A percentile compares a stretch with the other conserved stretches of the same genome.
These are phyloP conservation scores for Podospora pseudopauciseta DNA, from an alignment of 495 filamentous ascomycete genomes.

Conservation along the genomic window DNA sequence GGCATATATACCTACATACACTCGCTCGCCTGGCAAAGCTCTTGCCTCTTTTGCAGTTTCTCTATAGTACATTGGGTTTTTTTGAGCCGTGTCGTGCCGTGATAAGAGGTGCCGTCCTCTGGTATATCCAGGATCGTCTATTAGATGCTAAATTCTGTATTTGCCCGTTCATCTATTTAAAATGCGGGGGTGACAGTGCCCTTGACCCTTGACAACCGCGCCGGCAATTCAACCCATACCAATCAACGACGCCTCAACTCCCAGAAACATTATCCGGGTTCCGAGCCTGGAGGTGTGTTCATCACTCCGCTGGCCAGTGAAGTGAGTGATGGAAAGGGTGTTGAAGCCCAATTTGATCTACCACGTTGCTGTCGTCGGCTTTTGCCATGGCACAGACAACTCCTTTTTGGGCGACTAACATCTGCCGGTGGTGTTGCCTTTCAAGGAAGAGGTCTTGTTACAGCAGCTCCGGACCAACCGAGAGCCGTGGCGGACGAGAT, in stretches of 20 bases:
- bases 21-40: neutral
- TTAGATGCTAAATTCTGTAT: neutral
- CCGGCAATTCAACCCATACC: constrained; percentile 7
- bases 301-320: neutral
- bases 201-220: neutral
- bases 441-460: neutral
- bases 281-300: neutral
- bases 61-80: neutral
- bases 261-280: neutral
- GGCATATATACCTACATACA: neutral
- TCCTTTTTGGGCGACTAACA: neutral
- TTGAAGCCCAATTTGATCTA: neutral
- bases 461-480: neutral
- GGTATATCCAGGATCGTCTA: neutral
- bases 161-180: constrained; percentile 18
- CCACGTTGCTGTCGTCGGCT: constrained; percentile 1
- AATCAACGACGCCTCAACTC: neutral
- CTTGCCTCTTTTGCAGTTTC: neutral
- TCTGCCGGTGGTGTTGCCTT: neutral
- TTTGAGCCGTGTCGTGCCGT: neutral
- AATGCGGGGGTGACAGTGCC: constrained; percentile 13
- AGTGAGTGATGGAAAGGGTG: neutral
- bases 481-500: neutral
- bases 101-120: constrained; percentile 5
- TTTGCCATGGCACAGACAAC: constrained; percentile 1